phyloP scores from a whole-genome alignment of 768 basidiomycete genomes.

The Hysterangium stoloniferum region DNA sequence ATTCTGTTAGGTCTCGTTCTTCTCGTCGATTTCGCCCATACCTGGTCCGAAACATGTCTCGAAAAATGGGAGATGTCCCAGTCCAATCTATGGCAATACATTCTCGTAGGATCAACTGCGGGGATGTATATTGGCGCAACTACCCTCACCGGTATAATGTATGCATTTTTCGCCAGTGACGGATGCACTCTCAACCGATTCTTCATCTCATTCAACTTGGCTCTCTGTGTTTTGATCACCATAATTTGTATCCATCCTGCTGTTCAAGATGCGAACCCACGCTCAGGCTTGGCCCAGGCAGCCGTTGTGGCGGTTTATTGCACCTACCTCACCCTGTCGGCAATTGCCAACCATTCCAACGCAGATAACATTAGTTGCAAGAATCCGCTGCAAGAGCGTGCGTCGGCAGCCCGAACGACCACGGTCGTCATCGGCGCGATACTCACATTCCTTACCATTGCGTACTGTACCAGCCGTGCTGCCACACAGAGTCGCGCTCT shows the following conservation, averaged over 20 bases:
- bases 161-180: constrained; percentile 82
- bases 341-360: constrained; percentile 87
- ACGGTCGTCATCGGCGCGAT: constrained; percentile 85
- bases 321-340: constrained; percentile 90
- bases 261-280: constrained; percentile 88
- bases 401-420: constrained; percentile 67
- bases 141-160: constrained; percentile 81
- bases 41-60: constrained; percentile 95
- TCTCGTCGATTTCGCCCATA: constrained; percentile 96
- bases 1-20: constrained; percentile 96
- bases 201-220: constrained; percentile 93
- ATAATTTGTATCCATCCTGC: constrained; percentile 75
- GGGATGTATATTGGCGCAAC: constrained; percentile 79
- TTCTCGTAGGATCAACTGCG: constrained; percentile 89
- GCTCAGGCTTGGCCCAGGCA: constrained; percentile 90
- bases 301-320: constrained; percentile 98
- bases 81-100: constrained; percentile 93
- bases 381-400: constrained; percentile 75
- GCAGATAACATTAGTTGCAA: constrained; percentile 49
- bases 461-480: constrained; percentile 92
- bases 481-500: constrained; percentile 93
- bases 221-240: constrained; percentile 71
- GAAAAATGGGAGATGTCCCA: constrained; percentile 88
- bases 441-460: constrained; percentile 97
- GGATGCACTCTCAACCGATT: constrained; percentile 92